Evolutionary conservation across 1,139 yeast genomes (phyloP).

Genomic region (Blastobotrys illinoisensis): DNA sequence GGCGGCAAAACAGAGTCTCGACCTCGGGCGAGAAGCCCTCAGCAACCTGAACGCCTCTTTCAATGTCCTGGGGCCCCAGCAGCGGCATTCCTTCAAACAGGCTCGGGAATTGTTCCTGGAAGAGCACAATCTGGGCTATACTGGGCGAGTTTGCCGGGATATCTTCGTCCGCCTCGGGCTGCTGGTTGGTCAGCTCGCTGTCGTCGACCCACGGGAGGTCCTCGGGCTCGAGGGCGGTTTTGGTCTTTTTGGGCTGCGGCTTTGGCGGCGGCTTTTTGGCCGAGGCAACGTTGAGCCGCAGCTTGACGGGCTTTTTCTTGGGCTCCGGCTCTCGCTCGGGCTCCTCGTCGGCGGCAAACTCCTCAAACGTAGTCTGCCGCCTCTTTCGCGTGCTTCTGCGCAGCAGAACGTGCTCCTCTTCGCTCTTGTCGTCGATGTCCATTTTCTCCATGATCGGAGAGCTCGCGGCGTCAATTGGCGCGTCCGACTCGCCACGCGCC

Average conservation of each 20-base stretch:
- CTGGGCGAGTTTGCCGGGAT: conserved; percentile 23
- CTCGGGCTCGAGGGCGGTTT: conserved; percentile 4
- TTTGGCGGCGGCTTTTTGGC: neutral
- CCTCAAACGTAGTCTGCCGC: neutral
- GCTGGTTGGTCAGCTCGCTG: conserved; percentile 19
- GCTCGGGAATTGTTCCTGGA: conserved; percentile 31
- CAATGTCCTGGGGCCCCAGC: conserved; percentile 39
- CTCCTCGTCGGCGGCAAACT: neutral
- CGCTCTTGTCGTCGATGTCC: neutral
- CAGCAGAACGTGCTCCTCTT: neutral
- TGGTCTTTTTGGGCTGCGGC: neutral
- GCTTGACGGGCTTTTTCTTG: neutral
- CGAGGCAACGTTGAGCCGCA: neutral
- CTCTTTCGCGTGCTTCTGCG: neutral
- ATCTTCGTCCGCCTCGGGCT: conserved; percentile 19
- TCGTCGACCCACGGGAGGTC: conserved; percentile 28
- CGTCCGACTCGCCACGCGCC: neutral
- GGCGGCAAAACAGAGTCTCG: conserved; percentile 32
- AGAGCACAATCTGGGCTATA: conserved; percentile 32
- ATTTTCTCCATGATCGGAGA: neutral
- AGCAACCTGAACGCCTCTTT: conserved; percentile 29
- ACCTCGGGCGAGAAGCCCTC: conserved; percentile 27
- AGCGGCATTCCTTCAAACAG: conserved; percentile 32
- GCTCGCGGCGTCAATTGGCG: neutral
- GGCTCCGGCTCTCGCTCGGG: neutral